Percentiles rank a stretch among this genome's conserved stretches.
Conservation (phyloP, 257 asterid genomes). For the Parsonsia alboflavescens region DNA sequence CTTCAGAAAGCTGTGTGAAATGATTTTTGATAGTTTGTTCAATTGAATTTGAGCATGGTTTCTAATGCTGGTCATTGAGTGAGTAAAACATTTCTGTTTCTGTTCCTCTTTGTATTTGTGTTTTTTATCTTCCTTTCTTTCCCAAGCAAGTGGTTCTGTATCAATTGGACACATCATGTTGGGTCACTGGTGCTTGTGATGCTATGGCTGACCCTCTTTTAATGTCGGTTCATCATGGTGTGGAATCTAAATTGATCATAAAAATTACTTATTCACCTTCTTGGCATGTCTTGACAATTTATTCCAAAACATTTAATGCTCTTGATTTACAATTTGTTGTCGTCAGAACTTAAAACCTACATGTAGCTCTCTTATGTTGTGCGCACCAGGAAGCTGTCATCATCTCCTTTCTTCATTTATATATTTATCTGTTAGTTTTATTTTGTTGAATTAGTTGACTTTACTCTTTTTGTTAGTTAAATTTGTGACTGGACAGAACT, state of each 20-base stretch:
- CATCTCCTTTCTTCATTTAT: neutral
- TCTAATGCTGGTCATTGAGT: neutral
- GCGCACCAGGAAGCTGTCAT: neutral
- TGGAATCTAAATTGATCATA: neutral
- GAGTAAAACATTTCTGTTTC: neutral
- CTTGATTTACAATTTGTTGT: neutral
- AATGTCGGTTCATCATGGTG: too few relatives aligned
- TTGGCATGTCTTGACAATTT: neutral
- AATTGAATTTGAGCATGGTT: neutral
- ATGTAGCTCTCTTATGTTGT: neutral
- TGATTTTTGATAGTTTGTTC: neutral
- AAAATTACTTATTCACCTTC: neutral
- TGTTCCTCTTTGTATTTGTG: neutral
- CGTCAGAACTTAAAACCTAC: neutral
- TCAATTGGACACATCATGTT: neutral
- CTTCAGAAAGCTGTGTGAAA: neutral
- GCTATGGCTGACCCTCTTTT: neutral
- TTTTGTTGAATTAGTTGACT: neutral
- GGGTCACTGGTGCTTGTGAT: neutral
- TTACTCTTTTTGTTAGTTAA: neutral
- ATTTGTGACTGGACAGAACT: neutral
- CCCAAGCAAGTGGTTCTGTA: neutral
- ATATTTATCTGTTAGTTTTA: neutral
- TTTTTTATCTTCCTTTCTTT: too few relatives aligned
- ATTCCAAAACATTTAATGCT: neutral